These are phyloP conservation scores for Nicotiana paniculata DNA, from an alignment of 257 asterid genomes.

Conservation along the genomic window DNA sequence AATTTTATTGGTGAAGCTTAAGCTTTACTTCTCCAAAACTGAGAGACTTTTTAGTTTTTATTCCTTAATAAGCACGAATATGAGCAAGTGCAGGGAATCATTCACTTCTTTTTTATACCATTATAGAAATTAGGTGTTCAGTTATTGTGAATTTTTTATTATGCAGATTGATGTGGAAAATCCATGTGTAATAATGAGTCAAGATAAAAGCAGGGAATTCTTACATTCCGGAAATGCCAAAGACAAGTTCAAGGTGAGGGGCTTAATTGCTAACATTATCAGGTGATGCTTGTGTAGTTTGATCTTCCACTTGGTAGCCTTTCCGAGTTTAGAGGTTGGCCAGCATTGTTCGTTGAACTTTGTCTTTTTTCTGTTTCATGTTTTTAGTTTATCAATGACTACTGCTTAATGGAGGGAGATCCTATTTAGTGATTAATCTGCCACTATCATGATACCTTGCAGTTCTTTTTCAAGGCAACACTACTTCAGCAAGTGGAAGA, in stretches of 20 bases:
- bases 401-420: conserved; percentile 7
- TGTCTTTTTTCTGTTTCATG: conserved; percentile 9
- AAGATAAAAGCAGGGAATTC: conserved; percentile 96
- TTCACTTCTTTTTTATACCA: background rate
- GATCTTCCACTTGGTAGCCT: conserved; percentile 4
- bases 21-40: background rate
- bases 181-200: conserved; percentile 96
- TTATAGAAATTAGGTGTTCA: background rate
- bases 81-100: conserved; percentile 3
- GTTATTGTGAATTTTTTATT: conserved; percentile 9
- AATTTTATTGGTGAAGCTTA: background rate
- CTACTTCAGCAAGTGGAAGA: conserved; percentile 91
- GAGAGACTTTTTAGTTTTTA: background rate
- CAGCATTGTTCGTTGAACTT: background rate
- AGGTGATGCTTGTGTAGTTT: conserved; percentile 3
- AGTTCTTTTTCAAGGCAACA: conserved; percentile 97
- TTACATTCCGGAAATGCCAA: conserved; percentile 81
- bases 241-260: conserved; percentile 82
- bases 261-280: background rate
- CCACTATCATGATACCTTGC: conserved; percentile 21
- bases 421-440: background rate
- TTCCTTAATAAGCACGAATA: background rate
- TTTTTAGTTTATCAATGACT: conserved; percentile 5
- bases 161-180: conserved; percentile 95
- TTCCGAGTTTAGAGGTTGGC: background rate